Evolutionary conservation across 768 basidiomycete genomes (phyloP).

Genomic region (Hypholoma fasciculare): DNA sequence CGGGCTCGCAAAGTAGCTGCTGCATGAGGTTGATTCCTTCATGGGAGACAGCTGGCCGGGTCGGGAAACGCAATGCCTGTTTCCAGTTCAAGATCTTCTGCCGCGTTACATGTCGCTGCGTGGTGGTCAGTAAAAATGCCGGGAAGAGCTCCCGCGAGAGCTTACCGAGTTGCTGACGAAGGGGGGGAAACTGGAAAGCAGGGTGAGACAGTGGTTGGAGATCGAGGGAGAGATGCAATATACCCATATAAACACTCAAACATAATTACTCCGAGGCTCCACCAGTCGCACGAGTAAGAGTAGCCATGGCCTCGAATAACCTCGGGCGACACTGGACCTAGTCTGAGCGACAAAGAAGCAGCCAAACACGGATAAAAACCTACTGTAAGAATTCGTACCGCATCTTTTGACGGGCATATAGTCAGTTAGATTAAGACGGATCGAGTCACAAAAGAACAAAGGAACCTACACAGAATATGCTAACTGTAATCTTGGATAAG

Average conservation of each 20-base stretch:
- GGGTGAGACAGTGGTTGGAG: slow-evolving; percentile 7
- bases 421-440: slow-evolving; percentile 8
- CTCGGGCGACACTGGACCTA: slow-evolving; percentile 76
- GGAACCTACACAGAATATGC: slow-evolving; percentile 83
- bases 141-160: slow-evolving; percentile 14
- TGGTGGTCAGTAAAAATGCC: slow-evolving; percentile 15
- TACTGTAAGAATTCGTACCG: slow-evolving; percentile 86
- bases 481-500: slow-evolving; percentile 46
- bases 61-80: slow-evolving; percentile 83
- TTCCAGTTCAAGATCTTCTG: slow-evolving; percentile 99
- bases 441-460: slow-evolving; percentile 9
- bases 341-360: slow-evolving; percentile 20
- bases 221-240: slow-evolving; percentile 28
- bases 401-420: slow-evolving; percentile 50
- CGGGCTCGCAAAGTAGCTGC: slow-evolving; percentile 90
- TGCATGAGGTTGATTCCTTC: slow-evolving; percentile 89
- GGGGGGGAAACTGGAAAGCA: slow-evolving; percentile 73
- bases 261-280: slow-evolving; percentile 97
- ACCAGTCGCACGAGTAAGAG: slow-evolving; percentile 96
- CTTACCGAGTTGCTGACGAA: slow-evolving; percentile 93
- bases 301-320: slow-evolving; percentile 92
- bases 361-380: slow-evolving; percentile 31
- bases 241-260: slow-evolving; percentile 94
- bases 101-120: slow-evolving; percentile 86
- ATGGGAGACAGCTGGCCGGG: slow-evolving; percentile 78